Base-by-base conservation (phyloP, 148 eudicot species). In the Tetragonia tetragonoides region DNA sequence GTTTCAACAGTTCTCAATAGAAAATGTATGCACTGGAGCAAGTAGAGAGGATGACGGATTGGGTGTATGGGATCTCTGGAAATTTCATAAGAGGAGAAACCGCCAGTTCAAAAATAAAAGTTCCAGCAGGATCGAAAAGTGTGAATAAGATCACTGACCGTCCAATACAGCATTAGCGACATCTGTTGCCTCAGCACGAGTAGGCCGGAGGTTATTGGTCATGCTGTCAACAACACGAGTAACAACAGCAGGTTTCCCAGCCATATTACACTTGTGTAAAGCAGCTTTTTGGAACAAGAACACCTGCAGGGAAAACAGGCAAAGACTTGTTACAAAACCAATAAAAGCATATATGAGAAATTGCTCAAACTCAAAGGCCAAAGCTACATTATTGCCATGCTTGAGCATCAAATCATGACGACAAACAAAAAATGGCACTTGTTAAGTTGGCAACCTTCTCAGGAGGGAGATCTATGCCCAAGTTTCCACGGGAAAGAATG, bases 101-200 rank as follows among this genome's bases (percentile, higher is more conserved):
- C 14, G 21, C 7, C 23, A 73, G 2, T 46, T 5, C 37, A 39
- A 73, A 40, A 37, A 68, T 37, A 72, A 49, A 77, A 77, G 20
- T 77, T 41, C 64, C 64, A 38, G 47, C 42, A 68, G 17, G 7
- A 39, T 65, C 9, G 16, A 16, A 12, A 6, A 20, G 54, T n/a
- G 24, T 62, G 54, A 24, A 21, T 20, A 34, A 51, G 39, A 15
- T 63, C 24, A 81, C 86, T 72, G 53, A 95, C 98, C 98, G 83
- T 95, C 98, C 81, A 95, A 80, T 34, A 95, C 95, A 80, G 97
- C 98, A 85, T 95, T 95, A 74, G 98, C 98, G 72, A 95, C 98
- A 88, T 95, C 98, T 81, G 98, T 95, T 67, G 97, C 98, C 87
- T 92, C 97, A n/a, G 98, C 98, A 82, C 98, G 96, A 81, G 98